phyloP scores from a whole-genome alignment of 495 filamentous ascomycete species.

The Neurospora discreta region DNA sequence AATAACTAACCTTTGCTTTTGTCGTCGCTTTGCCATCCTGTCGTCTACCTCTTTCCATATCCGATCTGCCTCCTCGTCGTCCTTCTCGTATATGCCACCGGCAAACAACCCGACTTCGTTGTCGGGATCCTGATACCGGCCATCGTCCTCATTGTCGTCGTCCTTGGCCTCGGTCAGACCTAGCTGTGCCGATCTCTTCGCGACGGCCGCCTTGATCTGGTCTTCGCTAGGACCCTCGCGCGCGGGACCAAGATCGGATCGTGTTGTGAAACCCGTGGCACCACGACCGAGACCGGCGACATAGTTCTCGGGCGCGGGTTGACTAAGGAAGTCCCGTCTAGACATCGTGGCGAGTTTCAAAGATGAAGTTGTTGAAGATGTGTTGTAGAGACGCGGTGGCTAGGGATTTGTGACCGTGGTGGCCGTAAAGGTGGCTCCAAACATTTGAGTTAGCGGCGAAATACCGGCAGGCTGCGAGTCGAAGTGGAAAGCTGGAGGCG shows the following conservation, averaged over 20 bases:
- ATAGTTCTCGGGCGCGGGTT: conserved; percentile 93
- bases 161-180: conserved; percentile 67
- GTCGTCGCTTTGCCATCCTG: conserved; percentile 83
- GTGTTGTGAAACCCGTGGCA: conserved; percentile 94
- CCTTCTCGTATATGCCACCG: conserved; percentile 84
- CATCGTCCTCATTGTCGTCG: conserved; percentile 73
- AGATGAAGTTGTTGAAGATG: background rate
- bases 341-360: conserved; percentile 37
- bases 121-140: conserved; percentile 89
- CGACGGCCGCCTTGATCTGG: conserved; percentile 93
- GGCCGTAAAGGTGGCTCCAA: background rate
- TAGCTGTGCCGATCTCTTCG: conserved; percentile 76
- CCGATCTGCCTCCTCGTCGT: conserved; percentile 92
- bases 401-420: background rate
- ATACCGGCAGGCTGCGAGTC: background rate
- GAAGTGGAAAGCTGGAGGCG: background rate
- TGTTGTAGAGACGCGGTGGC: background rate
- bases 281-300: conserved; percentile 96
- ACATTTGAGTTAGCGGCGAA: background rate
- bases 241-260: conserved; percentile 91
- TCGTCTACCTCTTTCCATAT: conserved; percentile 95
- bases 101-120: conserved; percentile 95
- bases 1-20: conserved; percentile 74
- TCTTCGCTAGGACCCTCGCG: conserved; percentile 95
- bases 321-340: conserved; percentile 83